Evolutionary conservation across 345 rosid genomes (phyloP), one percentile per base, ranked within the genome.

Genomic region (Lumnitzera littorea): DNA sequence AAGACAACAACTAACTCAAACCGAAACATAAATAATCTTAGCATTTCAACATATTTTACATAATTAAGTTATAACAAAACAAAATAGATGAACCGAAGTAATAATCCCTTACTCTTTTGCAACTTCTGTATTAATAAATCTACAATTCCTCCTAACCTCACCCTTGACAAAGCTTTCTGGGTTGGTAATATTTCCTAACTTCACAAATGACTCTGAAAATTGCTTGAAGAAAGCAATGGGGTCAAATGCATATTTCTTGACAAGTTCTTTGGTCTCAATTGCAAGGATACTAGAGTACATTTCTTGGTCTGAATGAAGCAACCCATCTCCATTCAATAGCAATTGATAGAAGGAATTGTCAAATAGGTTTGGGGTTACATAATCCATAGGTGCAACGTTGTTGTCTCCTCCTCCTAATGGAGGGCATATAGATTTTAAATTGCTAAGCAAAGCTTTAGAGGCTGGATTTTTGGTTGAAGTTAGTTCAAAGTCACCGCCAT

Each of bases 191-290:
- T 92, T 89, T 15, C 97, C 98, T 88, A 89, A 43, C 75, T 80
- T 89, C 70, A 92, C 97, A 91, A 92, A 87, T 12, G 97, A 89
- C 55, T 82, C 84, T 0, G 98, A 70, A 72, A 87, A 92, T 46
- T 87, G 96, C 65, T 72, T 61, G 70, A 92, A 89, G 79, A 92
- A 92, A 46, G 85, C 96, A 15, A 79, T 8, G 0, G 87, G 59
- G 31, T 92, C 78, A 31, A 72, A 81, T 15, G 98, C 97, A 46
- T 82, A 89, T 65, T 80, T 81, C 57, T 65, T 60, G 63, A 89
- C 97, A 11, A 92, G 76, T 29, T 71, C 67, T 61, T 64, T 83
- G 0, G 96, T 92, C 68, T 84, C 72, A 13, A 84, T 23, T 6
- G 76, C 96, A 12, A 87, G 60, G 24, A 80, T 7, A 74, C 96